These are phyloP conservation scores for Colletotrichum chrysophilum DNA, from an alignment of 2,329 filamentous ascomycete species.

Conservation along the genomic window DNA sequence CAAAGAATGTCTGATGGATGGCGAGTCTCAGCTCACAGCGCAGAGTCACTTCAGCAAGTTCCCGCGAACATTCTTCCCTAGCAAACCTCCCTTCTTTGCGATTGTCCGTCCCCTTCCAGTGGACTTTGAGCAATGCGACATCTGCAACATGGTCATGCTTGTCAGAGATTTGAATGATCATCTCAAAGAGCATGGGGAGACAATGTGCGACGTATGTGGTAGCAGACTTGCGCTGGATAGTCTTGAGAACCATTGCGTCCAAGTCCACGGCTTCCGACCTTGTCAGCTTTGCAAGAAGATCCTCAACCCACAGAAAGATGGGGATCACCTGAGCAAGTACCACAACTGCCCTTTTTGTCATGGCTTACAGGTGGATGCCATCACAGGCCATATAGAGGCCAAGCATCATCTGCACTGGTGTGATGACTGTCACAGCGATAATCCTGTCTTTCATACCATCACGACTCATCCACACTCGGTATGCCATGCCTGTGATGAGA, in stretches of 20 bases:
- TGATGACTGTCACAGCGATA: background rate
- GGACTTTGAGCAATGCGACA: background rate
- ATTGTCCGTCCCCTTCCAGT: background rate
- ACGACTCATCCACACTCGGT: fast-evolving
- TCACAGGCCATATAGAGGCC: background rate
- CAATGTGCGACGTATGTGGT: background rate
- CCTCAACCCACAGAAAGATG: fast-evolving
- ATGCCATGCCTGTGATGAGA: background rate
- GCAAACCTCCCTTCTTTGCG: background rate
- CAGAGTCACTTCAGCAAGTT: background rate
- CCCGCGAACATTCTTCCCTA: background rate
- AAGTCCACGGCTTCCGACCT: background rate
- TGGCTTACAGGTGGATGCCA: background rate
- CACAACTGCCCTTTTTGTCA: background rate
- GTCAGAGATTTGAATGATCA: background rate
- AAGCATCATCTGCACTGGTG: background rate
- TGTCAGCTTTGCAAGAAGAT: background rate
- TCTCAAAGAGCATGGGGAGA: background rate
- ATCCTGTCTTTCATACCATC: background rate
- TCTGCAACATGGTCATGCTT: background rate
- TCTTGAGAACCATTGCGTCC: background rate
- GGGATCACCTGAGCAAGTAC: background rate
- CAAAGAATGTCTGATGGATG: fast-evolving
- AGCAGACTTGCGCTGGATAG: background rate
- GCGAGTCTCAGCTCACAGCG: background rate